Base-by-base conservation (phyloP, 208 protist species). In the Kentomonas sorsogonicus region DNA sequence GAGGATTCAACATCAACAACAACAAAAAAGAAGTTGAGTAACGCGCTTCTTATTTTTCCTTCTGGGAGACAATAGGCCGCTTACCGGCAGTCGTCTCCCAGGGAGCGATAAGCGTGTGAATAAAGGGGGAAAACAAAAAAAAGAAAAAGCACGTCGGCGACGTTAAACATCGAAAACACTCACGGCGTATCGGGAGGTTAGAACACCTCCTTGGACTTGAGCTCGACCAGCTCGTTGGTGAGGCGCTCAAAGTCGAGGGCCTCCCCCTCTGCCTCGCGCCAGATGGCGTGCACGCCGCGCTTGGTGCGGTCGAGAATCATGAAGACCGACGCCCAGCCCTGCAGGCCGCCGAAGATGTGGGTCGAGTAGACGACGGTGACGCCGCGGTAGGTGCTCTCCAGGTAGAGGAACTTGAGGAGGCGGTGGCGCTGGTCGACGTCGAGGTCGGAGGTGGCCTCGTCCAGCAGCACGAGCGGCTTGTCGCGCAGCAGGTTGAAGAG, bases 371-470 rank as follows among this genome's bases (percentile, higher is more conserved):
- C 58, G 27, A 95, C 72, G 1, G 86, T 94, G 41, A 93, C 89
- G 5, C 83, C 86, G 20, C 77, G 77, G 9, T 66, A 54, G 53
- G 78, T 73, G 65, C 79, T 91, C 55, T 96, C 89, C 51, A 76
- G 63, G 60, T 83, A 81, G 27, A 97, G 54, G 58, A 94, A 96
- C 27, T 73, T 41, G 45, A 96, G 73, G 18, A 97, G 72, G 22
- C 66, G 69, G 46, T 94, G 72, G 15, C 93, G 78, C 55, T 86
- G 81, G 38, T 94, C 69, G 22, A 97, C 72, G 61, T 97, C 93
- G 27, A 97, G 72, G 72, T 97, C 90, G 15, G 89, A 69, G 16
- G 93, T 97, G 54, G 89, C 88, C 72, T 97, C 92, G 61, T 97
- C 89, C 22, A 95, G 67, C 30, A 95, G 58, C 43, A 97, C 63